Percentiles rank a stretch among this genome's conserved stretches.
Conservation (phyloP, 176 grass and related monocot species). For the Bonia amplexicaulis region DNA sequence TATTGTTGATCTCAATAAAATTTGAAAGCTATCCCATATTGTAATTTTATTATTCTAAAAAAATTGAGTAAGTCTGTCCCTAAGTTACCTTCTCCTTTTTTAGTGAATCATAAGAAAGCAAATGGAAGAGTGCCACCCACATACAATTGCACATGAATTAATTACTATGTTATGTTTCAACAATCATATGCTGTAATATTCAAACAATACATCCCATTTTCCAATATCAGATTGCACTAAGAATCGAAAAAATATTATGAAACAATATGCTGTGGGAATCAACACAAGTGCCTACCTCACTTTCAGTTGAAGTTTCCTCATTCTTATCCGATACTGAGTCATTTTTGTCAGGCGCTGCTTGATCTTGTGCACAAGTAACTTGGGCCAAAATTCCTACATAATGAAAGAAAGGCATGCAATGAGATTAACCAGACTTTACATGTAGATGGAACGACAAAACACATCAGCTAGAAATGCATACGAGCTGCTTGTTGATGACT, state of each 20-base stretch:
- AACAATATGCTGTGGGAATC: neutral
- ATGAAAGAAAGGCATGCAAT: neutral
- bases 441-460: neutral
- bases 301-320: slow-evolving; percentile 94
- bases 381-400: slow-evolving; percentile 83
- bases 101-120: too few species aligned
- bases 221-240: neutral
- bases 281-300: slow-evolving; percentile 53
- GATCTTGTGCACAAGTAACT: slow-evolving; percentile 94
- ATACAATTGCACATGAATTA: neutral
- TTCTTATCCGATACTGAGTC: slow-evolving; percentile 93
- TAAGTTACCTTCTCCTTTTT: too few species aligned
- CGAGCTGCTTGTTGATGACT: slow-evolving; percentile 75
- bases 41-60: too few species aligned
- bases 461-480: slow-evolving; percentile 33
- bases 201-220: neutral
- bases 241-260: neutral
- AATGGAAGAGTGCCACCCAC: neutral
- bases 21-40: neutral
- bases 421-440: neutral
- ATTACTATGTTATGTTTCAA: neutral
- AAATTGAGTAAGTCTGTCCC: too few species aligned
- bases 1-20: neutral
- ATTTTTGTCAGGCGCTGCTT: slow-evolving; percentile 93
- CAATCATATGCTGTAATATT: neutral